Base-by-base conservation (phyloP, 352 stramenopile species). In the Phytophthora hibernalis region DNA sequence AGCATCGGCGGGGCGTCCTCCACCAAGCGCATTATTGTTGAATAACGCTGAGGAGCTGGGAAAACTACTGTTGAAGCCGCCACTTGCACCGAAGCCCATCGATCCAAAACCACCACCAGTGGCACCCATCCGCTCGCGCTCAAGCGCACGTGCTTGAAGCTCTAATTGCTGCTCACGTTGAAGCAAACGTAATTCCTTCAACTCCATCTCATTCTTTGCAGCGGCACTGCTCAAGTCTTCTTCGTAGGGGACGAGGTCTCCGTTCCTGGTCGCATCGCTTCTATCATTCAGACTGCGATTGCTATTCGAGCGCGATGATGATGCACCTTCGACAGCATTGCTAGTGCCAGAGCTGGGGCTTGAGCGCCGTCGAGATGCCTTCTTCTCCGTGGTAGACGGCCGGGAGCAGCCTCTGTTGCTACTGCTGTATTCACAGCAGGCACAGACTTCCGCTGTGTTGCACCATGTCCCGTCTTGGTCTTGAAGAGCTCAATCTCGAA, bases 401-500 rank as follows among this genome's bases (percentile, higher is more conserved):
- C 65, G 61, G 68, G 22, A 28, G 48, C 63, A 55, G 61, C 52
- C 15, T 76, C 55, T 18, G 49, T 30, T 42, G 38, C 30, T 18
- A 48, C 63, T 5, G 61, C 18, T 12, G 71, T 65, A 16, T 74
- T 71, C 2, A 67, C 58, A 22, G 43, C 54, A 13, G 65, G 63
- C 8, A 72, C 64, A 12, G 69, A 76, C 51, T 79, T 84, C 18
- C 73, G 65, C 37, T 77, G 68, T 1, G 56, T 73, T 9, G 24
- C 37, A 18, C 61, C 73, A 22, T 70, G 51, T n/a, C 70, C 75
- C 9, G 75, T 79, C 58, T 92, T 92, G 43, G 81, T 90, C 62
- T 92, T 91, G 21, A 94, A 45, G 24, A 94, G 62, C 45, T 88
- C 78, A 56, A 92, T 82, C 26, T 94, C 82, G n/a, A 94, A 47